Conservation (phyloP, 2,329 filamentous ascomycete species). For the Dactylellina drechsleri region DNA sequence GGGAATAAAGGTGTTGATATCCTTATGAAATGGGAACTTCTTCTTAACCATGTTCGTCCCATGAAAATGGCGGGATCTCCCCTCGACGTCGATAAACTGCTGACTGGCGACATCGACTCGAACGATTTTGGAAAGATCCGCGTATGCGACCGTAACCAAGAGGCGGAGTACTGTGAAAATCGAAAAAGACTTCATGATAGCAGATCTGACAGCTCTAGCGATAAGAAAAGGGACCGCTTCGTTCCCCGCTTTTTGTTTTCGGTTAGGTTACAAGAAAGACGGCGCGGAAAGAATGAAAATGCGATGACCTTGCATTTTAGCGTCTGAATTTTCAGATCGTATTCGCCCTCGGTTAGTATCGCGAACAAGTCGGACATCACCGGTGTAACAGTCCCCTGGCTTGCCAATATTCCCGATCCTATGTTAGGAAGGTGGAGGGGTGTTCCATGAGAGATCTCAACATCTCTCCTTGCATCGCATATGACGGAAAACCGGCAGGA, state of each 20-base stretch:
- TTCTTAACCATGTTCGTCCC: conserved; percentile 55
- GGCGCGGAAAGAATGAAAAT: neutral
- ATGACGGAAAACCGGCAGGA: too few relatives aligned
- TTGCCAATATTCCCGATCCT: neutral
- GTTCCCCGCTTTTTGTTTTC: neutral
- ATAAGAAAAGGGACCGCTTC: neutral
- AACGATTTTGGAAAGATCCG: conserved; percentile 51
- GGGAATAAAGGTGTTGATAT: conserved; percentile 34
- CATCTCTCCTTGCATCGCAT: too few relatives aligned
- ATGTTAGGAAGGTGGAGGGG: neutral
- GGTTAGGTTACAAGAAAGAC: neutral
- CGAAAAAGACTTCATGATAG: conserved; percentile 18
- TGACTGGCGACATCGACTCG: conserved; percentile 50
- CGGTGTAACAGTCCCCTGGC: conserved; percentile 11
- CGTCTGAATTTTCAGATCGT: neutral
- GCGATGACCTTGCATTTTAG: neutral
- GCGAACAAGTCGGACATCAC: neutral
- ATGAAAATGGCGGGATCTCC: conserved; percentile 54
- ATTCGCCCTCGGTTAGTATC: conserved; percentile 1
- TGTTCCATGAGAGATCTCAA: too few relatives aligned
- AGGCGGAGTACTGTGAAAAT: neutral
- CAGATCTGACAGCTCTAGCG: neutral
- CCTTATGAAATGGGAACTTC: conserved; percentile 41
- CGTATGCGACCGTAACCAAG: conserved; percentile 20
- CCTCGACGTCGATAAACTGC: conserved; percentile 52